Evolutionary conservation across 768 basidiomycete genomes (phyloP), one percentile per base, ranked within the genome.

Genomic region (Boletus rubescentipes): DNA sequence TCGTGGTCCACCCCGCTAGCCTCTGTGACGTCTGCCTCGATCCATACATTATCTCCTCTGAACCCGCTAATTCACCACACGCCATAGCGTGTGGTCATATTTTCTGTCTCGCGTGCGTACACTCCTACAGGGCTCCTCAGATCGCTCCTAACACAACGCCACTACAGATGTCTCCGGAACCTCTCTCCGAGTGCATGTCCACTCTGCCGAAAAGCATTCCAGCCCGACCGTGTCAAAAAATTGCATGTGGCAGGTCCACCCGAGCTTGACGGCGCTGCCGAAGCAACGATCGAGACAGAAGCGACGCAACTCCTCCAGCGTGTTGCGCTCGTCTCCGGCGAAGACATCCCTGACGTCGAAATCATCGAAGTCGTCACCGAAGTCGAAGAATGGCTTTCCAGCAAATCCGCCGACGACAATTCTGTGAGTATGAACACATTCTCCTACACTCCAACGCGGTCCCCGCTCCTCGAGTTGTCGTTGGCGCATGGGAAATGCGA

Each of bases 1-100:
- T 91, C 64, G 77, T 86, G 58, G 75, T 88, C 23, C 86, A 89
- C 70, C 78, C 86, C 5, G 77, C 83, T 34, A 89, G 86, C 62
- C 78, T 77, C 55, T 91, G 89, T 74, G 89, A 91, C 68, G 82
- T 91, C 60, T 91, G 89, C 68, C 74, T 87, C 55, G 85, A 87
- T 51, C 71, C 74, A 26, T 88, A 87, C 67, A 70, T 5, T 61
- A 63, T 77, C 39, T 82, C 80, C 72, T 73, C 79, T 37, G 75
- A 74, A 23, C 67, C 75, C 36, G 69, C 73, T 38, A 77, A 78
- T 62, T 74, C 79, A 43, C 88, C 87, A 6, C 81, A 87, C 67
- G 85, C 82, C 12, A 89, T 91, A 57, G 79, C 84, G 30, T 91
- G 89, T 62, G 89, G 89, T 36, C 87, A 90, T 69, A 79, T 87